Percentiles rank a stretch among this genome's conserved stretches.
Evolutionary conservation across 495 filamentous ascomycete species (phyloP).

Genomic region (Pyrenopolyporus hunteri): DNA sequence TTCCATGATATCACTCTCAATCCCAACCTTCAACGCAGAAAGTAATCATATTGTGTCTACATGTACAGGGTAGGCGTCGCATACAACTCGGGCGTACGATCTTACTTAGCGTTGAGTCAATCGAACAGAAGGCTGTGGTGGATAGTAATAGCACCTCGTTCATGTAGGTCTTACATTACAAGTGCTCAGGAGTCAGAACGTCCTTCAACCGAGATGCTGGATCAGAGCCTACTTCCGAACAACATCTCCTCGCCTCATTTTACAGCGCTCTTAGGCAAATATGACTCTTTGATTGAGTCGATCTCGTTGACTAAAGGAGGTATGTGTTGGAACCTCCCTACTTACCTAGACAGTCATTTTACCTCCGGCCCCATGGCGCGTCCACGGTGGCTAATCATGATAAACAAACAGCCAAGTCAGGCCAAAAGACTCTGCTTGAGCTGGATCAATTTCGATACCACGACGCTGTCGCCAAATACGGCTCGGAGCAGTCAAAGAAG

Average conservation of each 20-base stretch:
- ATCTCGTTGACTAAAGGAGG: conserved; percentile 50
- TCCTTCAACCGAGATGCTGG: conserved; percentile 17
- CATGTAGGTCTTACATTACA: background rate
- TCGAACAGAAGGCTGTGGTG: too few species aligned
- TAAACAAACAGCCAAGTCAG: conserved; percentile 44
- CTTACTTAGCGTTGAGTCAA: too few species aligned
- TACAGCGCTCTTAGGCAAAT: conserved; percentile 40
- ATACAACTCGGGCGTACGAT: too few species aligned
- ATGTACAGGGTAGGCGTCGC: too few species aligned
- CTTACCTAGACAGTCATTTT: too few species aligned
- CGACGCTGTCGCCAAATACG: conserved; percentile 49
- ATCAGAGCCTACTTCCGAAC: conserved; percentile 33
- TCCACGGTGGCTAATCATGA: conserved; percentile 8
- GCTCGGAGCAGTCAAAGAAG: conserved; percentile 30
- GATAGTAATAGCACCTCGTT: too few species aligned
- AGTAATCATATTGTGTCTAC: too few species aligned
- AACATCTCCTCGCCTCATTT: conserved; percentile 47
- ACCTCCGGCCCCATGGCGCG: too few species aligned
- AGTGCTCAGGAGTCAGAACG: background rate
- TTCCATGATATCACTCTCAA: too few species aligned
- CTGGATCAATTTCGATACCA: conserved; percentile 57
- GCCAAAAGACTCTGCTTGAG: conserved; percentile 52
- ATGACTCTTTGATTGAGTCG: conserved; percentile 47
- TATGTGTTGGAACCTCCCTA: conserved; percentile 30
- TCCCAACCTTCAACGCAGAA: too few species aligned